A percentile compares a stretch with the other conserved stretches of the same genome.
These are phyloP conservation scores for Pterula multifida DNA, from an alignment of 1,284 basidiomycete genomes.

Conservation along the genomic window DNA sequence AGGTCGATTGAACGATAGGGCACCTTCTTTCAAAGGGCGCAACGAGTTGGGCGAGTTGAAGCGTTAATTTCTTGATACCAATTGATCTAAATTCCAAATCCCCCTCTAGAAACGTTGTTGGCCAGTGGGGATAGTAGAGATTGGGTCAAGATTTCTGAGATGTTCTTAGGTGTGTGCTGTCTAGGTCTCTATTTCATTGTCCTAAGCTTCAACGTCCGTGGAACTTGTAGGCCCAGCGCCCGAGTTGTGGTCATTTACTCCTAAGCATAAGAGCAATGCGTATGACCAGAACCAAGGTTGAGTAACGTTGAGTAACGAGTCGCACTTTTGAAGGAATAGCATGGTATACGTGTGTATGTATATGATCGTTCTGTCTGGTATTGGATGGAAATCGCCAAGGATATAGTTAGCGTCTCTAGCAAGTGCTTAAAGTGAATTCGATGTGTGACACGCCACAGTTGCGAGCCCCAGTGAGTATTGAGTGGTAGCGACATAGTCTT, in stretches of 20 bases:
- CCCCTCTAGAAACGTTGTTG: slow-evolving; percentile 62
- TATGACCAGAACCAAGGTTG: slow-evolving; percentile 28
- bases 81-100: too few relatives aligned
- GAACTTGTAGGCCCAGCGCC: slow-evolving; percentile 30
- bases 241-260: slow-evolving; percentile 33
- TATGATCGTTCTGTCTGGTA: too few relatives aligned
- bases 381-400: too few relatives aligned
- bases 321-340: too few relatives aligned
- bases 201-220: neutral
- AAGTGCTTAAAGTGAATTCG: too few relatives aligned
- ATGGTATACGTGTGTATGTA: too few relatives aligned
- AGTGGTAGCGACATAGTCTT: too few relatives aligned
- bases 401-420: too few relatives aligned
- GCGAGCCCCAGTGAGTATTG: too few relatives aligned
- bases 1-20: slow-evolving; percentile 78
- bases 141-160: slow-evolving; percentile 93
- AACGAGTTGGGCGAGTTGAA: slow-evolving; percentile 77
- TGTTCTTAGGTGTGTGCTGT: slow-evolving; percentile 71
- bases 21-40: slow-evolving; percentile 77
- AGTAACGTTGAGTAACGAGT: neutral
- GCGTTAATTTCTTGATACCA: too few relatives aligned
- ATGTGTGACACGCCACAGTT: too few relatives aligned
- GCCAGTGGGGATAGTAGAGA: slow-evolving; percentile 76
- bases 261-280: slow-evolving; percentile 42
- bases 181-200: neutral